Base-by-base conservation (phyloP, 768 basidiomycete species). In the Russula earlei region DNA sequence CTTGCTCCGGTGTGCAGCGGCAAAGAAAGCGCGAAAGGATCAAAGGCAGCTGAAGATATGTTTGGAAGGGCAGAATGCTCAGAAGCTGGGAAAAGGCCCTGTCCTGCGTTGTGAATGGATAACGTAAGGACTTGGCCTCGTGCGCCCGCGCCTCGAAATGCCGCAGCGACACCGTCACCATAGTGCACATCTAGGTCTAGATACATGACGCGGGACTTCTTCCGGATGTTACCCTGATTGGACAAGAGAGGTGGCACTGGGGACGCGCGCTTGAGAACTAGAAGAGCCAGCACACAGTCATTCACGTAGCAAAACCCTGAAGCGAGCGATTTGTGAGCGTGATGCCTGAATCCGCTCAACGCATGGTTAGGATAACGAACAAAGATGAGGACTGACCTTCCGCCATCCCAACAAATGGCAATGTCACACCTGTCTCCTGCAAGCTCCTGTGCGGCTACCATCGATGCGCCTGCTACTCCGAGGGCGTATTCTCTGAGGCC, bases 251-350 rank as follows among this genome's bases (percentile, higher is more conserved):
- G 10, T 11, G 41, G 48, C 8, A 14, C 31, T 2, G 66, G 60
- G 1, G 63, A 61, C 5, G 70, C 58, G 19, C 75, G 75, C 60
- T 79, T 82, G 41, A 96, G 76, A 4, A 78, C 72, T 54, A 94
- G 77, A 55, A 96, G 82, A 0, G 85, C 85, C 1, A 97, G 77
- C 10, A 92, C 79, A 52, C 86, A 83, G 66, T 97, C 94, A 1
- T 91, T 87, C 20, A 97, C 87, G 66, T 96, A 98, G 73, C 94
- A 98, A 70, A 89, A 98, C 0, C 94, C 94, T 4, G 87, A 82
- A 0, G 92, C 92, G 41, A 73, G 75, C 0, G 80, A 76, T 66
- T 89, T 85, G 49, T 82, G 79, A 0, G 89, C 88, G 63, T 96
- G 94, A 63, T 95, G 94, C 64, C 92, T 84, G n/a, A 49, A 12